Base-by-base conservation (phyloP, 306 rosid species). In the Cicer cuneatum region DNA sequence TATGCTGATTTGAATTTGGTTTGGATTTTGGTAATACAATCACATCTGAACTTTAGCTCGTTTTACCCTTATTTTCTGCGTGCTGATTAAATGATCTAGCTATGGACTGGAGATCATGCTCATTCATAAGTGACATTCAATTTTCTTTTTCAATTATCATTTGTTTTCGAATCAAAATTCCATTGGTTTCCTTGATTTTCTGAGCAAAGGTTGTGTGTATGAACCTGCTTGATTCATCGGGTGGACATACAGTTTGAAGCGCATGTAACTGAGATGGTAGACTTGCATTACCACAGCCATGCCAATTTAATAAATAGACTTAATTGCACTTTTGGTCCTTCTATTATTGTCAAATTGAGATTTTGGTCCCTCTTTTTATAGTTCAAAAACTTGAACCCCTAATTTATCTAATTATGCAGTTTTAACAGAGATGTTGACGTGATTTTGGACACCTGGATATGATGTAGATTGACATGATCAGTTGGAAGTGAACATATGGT, bases 1-100 rank as follows among this genome's bases (percentile, higher is more conserved):
- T 52, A 66, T 29, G 60, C 33, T 38, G 18, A 66, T 39, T 43
- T 82, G 52, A 59, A 16, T 54, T 66, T 46, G 49, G 37, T 67
- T 67, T 58, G 21, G 41, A 43, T 10, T 68, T 59, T 77, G 59
- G 43, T 49, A 40, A 48, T 46, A 62, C 29, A 6, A 29, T 16
- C 9, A 10, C n/a, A 1, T 10, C 16, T 42, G 53, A 65, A 21
- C 15, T 42, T 60, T 18, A 16, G 56, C 21, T 64, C 54, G 24
- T 43, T 45, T 68, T 45, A 6, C 33, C 42, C 63, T 35, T 5
- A 21, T 79, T 57, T 67, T 38, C 59, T 59, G 0, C 51, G 1
- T 67, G 29, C 58, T 19, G 56, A 54, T 72, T 72, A 69, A 52
- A 54, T 74, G 24, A 43, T 57, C 51, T 64, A 18, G 74, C 39